These are phyloP conservation scores for Thermochaetoides dissita DNA, from an alignment of 2,329 filamentous ascomycete genomes.

Conservation along the genomic window DNA sequence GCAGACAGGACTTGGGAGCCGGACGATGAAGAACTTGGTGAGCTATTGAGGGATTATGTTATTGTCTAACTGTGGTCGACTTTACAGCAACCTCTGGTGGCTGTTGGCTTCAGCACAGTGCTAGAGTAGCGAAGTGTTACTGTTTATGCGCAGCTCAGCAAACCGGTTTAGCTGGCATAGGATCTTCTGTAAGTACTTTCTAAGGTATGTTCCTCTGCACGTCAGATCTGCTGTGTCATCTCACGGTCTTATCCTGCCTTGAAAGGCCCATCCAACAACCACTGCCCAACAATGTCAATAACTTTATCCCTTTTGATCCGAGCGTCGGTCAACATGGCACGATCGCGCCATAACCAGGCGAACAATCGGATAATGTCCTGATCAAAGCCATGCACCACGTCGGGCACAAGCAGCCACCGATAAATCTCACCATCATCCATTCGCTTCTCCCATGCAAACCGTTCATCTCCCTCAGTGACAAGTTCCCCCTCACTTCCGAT, in stretches of 20 bases:
- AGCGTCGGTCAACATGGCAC: constrained; percentile 14
- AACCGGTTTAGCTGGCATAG: neutral
- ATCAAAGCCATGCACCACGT: constrained; percentile 21
- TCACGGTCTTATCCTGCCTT: neutral
- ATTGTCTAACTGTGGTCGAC: constrained; percentile 2
- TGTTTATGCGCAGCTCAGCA: neutral
- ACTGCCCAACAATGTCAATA: constrained; percentile 16
- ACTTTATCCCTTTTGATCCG: constrained; percentile 16
- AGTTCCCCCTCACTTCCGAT: constrained; percentile 11
- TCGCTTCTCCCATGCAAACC: constrained; percentile 17
- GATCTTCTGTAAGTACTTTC: constrained; percentile 8
- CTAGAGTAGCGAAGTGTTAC: neutral
- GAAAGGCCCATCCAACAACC: constrained; percentile 13
- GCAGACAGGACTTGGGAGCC: neutral
- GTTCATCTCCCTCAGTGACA: constrained; percentile 17
- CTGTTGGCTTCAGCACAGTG: neutral
- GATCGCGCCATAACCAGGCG: constrained; percentile 8
- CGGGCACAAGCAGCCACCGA: constrained; percentile 21
- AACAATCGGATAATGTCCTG: constrained; percentile 10
- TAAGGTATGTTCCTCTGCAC: too few relatives aligned
- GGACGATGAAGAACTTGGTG: neutral
- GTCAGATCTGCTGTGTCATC: too few relatives aligned
- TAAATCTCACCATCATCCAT: constrained; percentile 12
- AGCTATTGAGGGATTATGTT: constrained; percentile 6
- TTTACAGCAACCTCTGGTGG: too few relatives aligned